Evolutionary conservation across 2,329 filamentous ascomycete genomes (phyloP).

Genomic region (Ascochyta viciae-villosae): DNA sequence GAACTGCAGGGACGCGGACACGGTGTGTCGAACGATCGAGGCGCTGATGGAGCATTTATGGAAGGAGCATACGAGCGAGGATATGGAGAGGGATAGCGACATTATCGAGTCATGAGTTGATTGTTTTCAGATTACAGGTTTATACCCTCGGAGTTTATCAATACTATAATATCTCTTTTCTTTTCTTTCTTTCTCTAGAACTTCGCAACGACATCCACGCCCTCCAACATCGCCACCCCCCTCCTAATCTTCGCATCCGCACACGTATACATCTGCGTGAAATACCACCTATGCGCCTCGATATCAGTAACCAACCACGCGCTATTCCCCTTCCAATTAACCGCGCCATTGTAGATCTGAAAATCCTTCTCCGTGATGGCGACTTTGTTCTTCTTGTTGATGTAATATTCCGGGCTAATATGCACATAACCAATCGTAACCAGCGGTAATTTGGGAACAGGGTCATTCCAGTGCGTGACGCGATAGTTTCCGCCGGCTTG

Average conservation of each 20-base stretch:
- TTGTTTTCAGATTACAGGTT: too few relatives aligned
- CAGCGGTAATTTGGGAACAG: constrained; percentile 71
- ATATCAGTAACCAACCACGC: constrained; percentile 40
- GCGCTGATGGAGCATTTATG: constrained; percentile 46
- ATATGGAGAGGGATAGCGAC: constrained; percentile 38
- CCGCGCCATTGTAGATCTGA: constrained; percentile 28
- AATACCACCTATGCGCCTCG: constrained; percentile 48
- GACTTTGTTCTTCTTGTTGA: constrained; percentile 32
- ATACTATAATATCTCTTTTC: too few relatives aligned
- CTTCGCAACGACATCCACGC: constrained; percentile 21
- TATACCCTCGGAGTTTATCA: too few relatives aligned
- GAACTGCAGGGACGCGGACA: constrained; percentile 34
- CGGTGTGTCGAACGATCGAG: constrained; percentile 31
- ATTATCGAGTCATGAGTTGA: constrained; percentile 25
- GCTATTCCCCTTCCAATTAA: constrained; percentile 40
- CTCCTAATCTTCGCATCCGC: constrained; percentile 20
- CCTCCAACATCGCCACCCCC: constrained; percentile 14
- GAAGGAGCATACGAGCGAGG: constrained; percentile 38
- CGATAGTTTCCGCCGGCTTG: constrained; percentile 66
- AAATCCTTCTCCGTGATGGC: constrained; percentile 32
- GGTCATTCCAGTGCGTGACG: constrained; percentile 72
- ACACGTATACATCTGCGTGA: constrained; percentile 34
- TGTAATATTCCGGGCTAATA: constrained; percentile 71
- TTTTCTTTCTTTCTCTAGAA: constrained; percentile 3
- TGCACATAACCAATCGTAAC: constrained; percentile 69